Conservation (phyloP, 2,329 filamentous ascomycete species). For the Aspergillus terreus region DNA sequence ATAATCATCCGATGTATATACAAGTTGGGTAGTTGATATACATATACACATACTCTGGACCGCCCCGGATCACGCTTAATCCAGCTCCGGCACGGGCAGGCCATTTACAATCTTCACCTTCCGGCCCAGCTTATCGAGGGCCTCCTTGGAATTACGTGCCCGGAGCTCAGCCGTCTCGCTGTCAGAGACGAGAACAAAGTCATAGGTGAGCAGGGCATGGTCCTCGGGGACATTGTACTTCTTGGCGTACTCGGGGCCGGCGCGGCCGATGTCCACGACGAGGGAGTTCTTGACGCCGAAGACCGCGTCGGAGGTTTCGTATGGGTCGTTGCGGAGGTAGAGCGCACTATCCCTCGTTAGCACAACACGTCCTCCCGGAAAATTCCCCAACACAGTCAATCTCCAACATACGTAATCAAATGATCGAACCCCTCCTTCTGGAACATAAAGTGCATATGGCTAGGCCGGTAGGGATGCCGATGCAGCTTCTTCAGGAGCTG, state of each 20-base stretch:
- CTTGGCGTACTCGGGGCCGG: constrained; percentile 52
- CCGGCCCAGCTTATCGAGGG: constrained; percentile 62
- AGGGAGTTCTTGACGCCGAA: constrained; percentile 83
- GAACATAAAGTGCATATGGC: constrained; percentile 88
- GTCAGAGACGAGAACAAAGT: constrained; percentile 74
- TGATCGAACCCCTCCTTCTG: constrained; percentile 73
- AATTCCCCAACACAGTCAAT: not conserved
- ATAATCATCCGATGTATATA: constrained; percentile 8
- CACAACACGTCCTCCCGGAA: not conserved
- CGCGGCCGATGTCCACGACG: constrained; percentile 60
- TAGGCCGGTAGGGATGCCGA: constrained; percentile 74
- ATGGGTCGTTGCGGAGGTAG: constrained; percentile 73
- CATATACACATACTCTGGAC: too few relatives aligned
- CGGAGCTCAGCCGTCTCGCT: constrained; percentile 65
- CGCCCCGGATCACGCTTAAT: constrained; percentile 31
- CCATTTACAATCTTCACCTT: constrained; percentile 73
- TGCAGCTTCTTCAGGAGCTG: constrained; percentile 61
- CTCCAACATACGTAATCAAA: constrained; percentile 68
- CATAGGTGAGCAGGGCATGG: constrained; percentile 62
- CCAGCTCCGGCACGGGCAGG: constrained; percentile 68
- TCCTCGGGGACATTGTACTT: constrained; percentile 64
- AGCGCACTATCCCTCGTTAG: constrained; percentile 54
- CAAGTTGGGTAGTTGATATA: constrained; percentile 3
- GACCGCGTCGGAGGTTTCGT: constrained; percentile 78
- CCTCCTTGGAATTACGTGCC: constrained; percentile 63